Conservation (phyloP, 129 eudicot species). For the Silybum marianum region DNA sequence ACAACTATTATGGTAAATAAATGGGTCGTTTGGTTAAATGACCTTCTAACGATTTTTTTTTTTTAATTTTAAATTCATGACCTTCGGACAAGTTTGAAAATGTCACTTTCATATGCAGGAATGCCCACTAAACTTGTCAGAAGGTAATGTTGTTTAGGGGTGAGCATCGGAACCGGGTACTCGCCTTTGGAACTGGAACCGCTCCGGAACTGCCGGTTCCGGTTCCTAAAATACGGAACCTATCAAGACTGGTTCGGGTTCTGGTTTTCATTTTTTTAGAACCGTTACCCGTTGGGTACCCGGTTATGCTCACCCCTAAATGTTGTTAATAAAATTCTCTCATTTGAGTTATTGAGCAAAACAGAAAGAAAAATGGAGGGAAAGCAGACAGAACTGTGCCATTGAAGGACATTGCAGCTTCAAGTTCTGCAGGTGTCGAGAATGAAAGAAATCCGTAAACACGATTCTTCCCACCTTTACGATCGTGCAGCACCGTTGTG, state of each 20-base stretch:
- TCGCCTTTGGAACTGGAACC: no score
- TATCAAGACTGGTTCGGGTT: no score
- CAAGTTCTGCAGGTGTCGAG: slow-evolving; percentile 44
- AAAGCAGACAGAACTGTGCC: slow-evolving; percentile 41
- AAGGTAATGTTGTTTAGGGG: neutral
- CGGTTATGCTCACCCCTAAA: no score
- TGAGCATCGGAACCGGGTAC: no score
- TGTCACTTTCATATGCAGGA: neutral
- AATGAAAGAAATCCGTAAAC: slow-evolving; percentile 53
- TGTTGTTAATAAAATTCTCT: neutral
- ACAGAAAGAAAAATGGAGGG: neutral
- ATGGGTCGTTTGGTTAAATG: neutral
- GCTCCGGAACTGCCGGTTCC: no score
- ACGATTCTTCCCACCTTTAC: slow-evolving; percentile 49
- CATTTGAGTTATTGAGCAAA: neutral
- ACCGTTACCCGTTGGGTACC: no score
- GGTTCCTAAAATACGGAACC: no score
- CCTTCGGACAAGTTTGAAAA: neutral
- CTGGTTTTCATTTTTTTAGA: no score
- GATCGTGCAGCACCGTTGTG: slow-evolving; percentile 49
- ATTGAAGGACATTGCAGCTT: slow-evolving; percentile 49
- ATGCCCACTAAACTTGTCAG: neutral
- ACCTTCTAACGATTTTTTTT: neutral
- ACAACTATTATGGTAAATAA: neutral
- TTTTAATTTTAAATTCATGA: neutral